Evolutionary conservation across 139 green algal species (phyloP), one percentile per base, ranked within the genome.

Genomic region (Picochlorum sp.): DNA sequence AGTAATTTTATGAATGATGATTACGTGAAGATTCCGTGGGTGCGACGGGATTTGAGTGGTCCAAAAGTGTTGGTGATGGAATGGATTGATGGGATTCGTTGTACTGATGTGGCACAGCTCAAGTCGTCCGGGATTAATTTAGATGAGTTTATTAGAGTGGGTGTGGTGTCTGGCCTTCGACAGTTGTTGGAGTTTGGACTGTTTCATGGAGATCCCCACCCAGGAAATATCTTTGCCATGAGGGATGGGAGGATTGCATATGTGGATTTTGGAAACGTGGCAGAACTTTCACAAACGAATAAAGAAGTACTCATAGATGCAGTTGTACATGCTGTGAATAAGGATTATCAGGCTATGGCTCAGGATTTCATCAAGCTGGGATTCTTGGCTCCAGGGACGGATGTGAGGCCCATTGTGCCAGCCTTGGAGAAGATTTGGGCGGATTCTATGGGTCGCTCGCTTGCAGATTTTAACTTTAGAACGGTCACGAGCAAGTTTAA

Each of bases 191-290:
- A 99, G 79, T 97, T 98, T 80, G 94, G 94, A 0, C 80, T 99
- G 18, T 99, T 98, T 74, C 89, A 98, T 65, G 92, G 92, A n/a
- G 92, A 98, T 73, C 91, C 90, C 1, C 90, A 96, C 66, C 83
- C 90, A 1, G 86, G 85, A 50, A 98, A 98, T 81, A 96, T 98
- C 66, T 98, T 98, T 74, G 86, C 84, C n/a, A 77, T 99, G 79
- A 41, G 56, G 0, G 94, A 99, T 63, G 94, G 94, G 26, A 88
- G 94, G 75, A 99, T 99, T 67, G 94, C 94, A 7, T 99, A 99
- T 63, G 94, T 99, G 1, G 94, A 99, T 81, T 99, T 99, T 80
- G 94, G 94, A 62, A 99, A 98, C 66, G 94, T 99, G 28, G 91
- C 91, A n/a, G 84, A 97, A 77, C 80, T 98, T 4, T 71, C 62